A percentile compares a stretch with the other conserved stretches of the same genome.
These are phyloP conservation scores for Conoideocrella luteorostrata DNA, from an alignment of 2,329 filamentous ascomycete species.

Conservation along the genomic window DNA sequence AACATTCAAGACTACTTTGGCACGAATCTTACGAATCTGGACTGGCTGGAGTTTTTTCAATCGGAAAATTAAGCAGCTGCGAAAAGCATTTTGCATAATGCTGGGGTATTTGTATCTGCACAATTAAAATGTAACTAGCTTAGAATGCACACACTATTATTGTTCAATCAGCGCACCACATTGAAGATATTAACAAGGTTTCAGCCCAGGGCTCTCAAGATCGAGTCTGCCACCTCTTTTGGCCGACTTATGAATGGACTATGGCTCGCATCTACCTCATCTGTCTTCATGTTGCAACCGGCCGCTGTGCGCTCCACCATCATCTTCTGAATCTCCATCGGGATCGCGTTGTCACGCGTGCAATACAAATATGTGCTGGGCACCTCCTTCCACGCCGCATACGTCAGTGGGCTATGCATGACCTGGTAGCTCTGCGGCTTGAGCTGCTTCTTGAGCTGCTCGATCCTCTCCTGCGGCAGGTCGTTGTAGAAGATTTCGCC, in stretches of 20 bases:
- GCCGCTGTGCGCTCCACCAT: slow-evolving; percentile 1
- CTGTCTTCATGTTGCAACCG: background rate
- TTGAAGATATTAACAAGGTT: too few species aligned
- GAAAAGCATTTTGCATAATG: too few species aligned
- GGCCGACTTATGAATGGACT: background rate
- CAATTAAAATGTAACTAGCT: background rate
- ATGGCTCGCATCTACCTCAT: background rate
- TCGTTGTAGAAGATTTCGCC: background rate
- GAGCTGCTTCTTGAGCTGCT: background rate
- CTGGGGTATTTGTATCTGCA: background rate
- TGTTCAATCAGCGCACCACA: background rate
- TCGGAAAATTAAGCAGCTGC: background rate
- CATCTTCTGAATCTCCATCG: background rate
- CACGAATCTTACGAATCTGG: background rate
- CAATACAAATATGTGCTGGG: background rate
- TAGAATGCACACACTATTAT: background rate
- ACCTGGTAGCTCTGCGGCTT: background rate
- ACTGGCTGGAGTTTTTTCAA: slow-evolving; percentile 4
- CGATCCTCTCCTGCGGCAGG: background rate
- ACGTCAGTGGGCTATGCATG: background rate
- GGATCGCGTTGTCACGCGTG: background rate
- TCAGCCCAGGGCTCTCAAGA: background rate
- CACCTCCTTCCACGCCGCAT: background rate
- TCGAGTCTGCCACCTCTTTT: background rate
- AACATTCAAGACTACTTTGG: slow-evolving; percentile 1